Conservation (phyloP, 1,284 basidiomycete species). For the Marasmius sp. region DNA sequence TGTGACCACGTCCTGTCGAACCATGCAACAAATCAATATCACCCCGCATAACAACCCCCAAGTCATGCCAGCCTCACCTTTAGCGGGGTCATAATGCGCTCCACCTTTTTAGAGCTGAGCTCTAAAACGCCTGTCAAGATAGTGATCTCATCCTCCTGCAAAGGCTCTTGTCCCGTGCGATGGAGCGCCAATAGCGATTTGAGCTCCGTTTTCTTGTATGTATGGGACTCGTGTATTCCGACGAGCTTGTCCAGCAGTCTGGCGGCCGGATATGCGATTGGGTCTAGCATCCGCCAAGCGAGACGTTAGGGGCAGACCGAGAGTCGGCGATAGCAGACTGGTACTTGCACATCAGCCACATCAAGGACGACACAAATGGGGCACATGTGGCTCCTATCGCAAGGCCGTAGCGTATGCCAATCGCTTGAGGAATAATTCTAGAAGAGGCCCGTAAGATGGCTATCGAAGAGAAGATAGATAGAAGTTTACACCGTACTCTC, state of each 20-base stretch:
- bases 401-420: conserved; percentile 91
- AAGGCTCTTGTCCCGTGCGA: conserved; percentile 80
- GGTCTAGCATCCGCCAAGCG: conserved; percentile 43
- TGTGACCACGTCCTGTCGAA: conserved; percentile 70
- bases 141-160: conserved; percentile 85
- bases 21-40: conserved; percentile 18
- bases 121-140: conserved; percentile 88
- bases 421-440: conserved; percentile 85
- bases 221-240: conserved; percentile 68
- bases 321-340: not conserved
- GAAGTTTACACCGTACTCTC: not conserved
- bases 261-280: conserved; percentile 86
- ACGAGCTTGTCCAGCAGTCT: conserved; percentile 81
- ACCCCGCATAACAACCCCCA: not conserved
- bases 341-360: conserved; percentile 74
- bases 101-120: conserved; percentile 80
- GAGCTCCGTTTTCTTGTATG: conserved; percentile 90
- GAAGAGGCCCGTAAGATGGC: not conserved
- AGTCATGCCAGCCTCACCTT: conserved; percentile 39
- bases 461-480: not conserved
- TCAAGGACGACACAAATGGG: conserved; percentile 76
- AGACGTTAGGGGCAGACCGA: not conserved
- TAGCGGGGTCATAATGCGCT: conserved; percentile 87
- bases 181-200: conserved; percentile 93
- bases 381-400: conserved; percentile 85